phyloP scores from a whole-genome alignment of 176 grass and related monocot species.

The Carex parvula region DNA sequence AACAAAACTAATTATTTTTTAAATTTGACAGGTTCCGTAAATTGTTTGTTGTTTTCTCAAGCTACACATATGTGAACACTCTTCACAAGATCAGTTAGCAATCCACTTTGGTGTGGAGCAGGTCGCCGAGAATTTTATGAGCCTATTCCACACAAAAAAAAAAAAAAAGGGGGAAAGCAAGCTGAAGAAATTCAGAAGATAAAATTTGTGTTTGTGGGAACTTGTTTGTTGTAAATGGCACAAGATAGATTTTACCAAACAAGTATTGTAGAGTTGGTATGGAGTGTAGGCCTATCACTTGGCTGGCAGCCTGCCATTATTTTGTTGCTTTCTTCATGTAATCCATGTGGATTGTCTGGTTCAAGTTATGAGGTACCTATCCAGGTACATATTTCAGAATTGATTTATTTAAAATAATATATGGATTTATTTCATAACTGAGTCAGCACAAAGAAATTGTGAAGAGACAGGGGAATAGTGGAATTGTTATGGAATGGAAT shows the following conservation, averaged over 20 bases:
- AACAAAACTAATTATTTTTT: neutral
- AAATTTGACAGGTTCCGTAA: constrained; percentile 15
- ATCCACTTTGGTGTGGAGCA: neutral
- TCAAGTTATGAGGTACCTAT: neutral
- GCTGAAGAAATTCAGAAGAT: too few species aligned
- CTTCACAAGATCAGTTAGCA: constrained; percentile 28
- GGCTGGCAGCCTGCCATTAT: neutral
- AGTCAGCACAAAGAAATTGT: too few species aligned
- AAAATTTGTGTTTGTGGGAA: too few species aligned
- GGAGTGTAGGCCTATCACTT: constrained; percentile 8
- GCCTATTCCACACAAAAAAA: too few species aligned
- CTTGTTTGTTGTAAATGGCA: neutral
- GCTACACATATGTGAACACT: constrained; percentile 17
- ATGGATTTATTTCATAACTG: neutral
- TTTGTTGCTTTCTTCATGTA: constrained; percentile 2
- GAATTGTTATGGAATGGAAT: too few species aligned
- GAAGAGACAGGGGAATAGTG: too few species aligned
- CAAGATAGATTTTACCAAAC: neutral
- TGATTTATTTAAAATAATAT: neutral
- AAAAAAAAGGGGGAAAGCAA: too few species aligned
- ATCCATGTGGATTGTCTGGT: constrained; percentile 18
- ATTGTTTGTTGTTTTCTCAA: constrained; percentile 25
- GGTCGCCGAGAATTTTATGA: too few species aligned
- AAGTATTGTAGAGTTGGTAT: constrained; percentile 5
- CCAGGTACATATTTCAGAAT: neutral